These are phyloP conservation scores for Colletotrichum filicis DNA, from an alignment of 2,329 filamentous ascomycete genomes.

Conservation along the genomic window DNA sequence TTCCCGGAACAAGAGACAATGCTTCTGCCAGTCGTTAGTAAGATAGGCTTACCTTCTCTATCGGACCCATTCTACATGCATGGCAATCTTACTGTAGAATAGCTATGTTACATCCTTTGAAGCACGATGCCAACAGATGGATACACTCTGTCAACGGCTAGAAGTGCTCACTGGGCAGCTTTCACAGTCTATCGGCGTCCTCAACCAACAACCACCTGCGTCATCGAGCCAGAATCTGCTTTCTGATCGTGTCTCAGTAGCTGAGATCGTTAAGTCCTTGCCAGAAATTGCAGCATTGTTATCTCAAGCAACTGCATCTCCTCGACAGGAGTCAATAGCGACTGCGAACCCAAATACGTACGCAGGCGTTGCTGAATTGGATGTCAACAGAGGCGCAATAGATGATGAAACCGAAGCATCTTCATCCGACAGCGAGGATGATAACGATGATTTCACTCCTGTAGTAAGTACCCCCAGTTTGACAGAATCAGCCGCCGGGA, in stretches of 20 bases:
- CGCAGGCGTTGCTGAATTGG: not conserved
- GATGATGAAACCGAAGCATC: not conserved
- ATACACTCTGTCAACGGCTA: constrained; percentile 39
- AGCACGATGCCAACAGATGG: constrained; percentile 40
- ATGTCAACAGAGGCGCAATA: not conserved
- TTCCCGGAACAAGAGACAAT: too few relatives aligned
- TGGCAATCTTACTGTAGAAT: not conserved
- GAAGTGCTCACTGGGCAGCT: constrained; percentile 37
- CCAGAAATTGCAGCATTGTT: not conserved
- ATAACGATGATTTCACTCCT: not conserved
- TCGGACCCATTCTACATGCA: too few relatives aligned
- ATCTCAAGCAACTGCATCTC: not conserved
- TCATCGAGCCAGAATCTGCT: not conserved
- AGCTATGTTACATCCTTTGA: constrained; percentile 39
- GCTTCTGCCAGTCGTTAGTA: constrained; percentile 38
- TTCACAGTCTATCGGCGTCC: constrained; percentile 17
- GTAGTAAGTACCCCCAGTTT: not conserved
- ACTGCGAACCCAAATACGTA: not conserved
- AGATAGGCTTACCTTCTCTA: not conserved
- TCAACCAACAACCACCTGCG: not conserved
- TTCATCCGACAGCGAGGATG: not conserved
- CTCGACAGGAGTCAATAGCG: too few relatives aligned
- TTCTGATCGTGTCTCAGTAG: not conserved
- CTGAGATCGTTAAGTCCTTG: not conserved
- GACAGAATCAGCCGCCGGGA: not conserved